Conservation (phyloP, 108 stramenopile species). For the Nannochloropsis salina region DNA sequence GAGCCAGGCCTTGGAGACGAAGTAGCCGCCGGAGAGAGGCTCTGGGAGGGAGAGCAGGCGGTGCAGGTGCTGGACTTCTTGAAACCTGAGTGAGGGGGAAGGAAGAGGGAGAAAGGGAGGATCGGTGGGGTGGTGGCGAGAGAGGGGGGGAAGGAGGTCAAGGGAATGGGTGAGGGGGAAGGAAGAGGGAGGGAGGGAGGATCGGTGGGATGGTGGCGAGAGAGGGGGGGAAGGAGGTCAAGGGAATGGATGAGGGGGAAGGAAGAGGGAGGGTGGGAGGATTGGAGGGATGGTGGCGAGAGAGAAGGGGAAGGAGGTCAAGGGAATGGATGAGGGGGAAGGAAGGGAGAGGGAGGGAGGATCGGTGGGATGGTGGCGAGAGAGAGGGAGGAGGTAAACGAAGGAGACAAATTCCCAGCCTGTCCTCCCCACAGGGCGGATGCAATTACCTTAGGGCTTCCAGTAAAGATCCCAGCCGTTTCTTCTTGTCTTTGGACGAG, state of each 20-base stretch:
- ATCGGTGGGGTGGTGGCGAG: background rate
- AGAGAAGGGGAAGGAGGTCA: background rate
- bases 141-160: background rate
- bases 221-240: background rate
- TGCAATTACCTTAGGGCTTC: no score
- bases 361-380: background rate
- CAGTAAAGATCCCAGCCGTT: no score
- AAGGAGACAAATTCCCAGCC: no score
- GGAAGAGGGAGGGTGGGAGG: background rate
- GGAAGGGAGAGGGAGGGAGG: background rate
- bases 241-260: background rate
- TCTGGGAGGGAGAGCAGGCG: slow-evolving; percentile 22
- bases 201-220: background rate
- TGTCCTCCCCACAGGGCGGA: no score
- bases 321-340: background rate
- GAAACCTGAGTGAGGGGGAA: background rate
- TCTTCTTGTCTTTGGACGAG: no score
- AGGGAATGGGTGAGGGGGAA: background rate
- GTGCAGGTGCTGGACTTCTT: background rate
- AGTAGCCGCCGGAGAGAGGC: slow-evolving; percentile 29
- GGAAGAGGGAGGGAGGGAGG: background rate
- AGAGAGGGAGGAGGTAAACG: background rate
- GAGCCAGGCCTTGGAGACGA: slow-evolving; percentile 43
- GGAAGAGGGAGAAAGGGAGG: background rate
- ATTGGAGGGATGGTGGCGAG: background rate